Evolutionary conservation across 257 asterid species (phyloP).

Genomic region (Orobanche coerulescens): DNA sequence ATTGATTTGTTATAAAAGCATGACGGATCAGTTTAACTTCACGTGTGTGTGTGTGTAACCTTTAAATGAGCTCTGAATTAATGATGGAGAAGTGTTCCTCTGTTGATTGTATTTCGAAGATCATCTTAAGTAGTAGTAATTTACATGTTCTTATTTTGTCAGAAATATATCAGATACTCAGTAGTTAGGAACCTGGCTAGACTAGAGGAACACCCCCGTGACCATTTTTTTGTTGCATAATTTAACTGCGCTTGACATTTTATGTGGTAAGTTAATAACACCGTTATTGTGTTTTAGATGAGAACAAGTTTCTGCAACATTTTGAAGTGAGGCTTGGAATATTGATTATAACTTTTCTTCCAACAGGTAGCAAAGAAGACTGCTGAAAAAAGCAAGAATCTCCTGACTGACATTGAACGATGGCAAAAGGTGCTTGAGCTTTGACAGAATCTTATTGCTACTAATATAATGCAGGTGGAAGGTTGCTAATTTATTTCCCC

Average conservation of each 20-base stretch:
- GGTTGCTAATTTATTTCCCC: constrained; percentile 22
- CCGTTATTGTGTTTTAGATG: background rate
- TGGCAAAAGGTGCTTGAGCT: constrained; percentile 74
- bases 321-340: background rate
- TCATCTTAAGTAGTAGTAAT: too few relatives aligned
- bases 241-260: background rate
- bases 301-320: background rate
- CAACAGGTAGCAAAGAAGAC: constrained; percentile 83
- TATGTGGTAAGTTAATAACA: background rate
- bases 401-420: constrained; percentile 78
- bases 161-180: background rate
- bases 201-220: background rate
- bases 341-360: constrained; percentile 8
- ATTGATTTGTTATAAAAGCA: too few relatives aligned
- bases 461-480: constrained; percentile 7
- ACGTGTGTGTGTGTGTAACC: too few relatives aligned
- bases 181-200: background rate
- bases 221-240: background rate
- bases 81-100: too few relatives aligned
- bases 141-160: too few relatives aligned
- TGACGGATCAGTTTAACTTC: too few relatives aligned
- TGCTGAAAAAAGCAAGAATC: constrained; percentile 85
- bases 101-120: too few relatives aligned
- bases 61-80: too few relatives aligned
- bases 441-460: constrained; percentile 7